Evolutionary conservation across 176 grass and related monocot species (phyloP), one percentile per base, ranked within the genome.

Genomic region (Lolium perenne): DNA sequence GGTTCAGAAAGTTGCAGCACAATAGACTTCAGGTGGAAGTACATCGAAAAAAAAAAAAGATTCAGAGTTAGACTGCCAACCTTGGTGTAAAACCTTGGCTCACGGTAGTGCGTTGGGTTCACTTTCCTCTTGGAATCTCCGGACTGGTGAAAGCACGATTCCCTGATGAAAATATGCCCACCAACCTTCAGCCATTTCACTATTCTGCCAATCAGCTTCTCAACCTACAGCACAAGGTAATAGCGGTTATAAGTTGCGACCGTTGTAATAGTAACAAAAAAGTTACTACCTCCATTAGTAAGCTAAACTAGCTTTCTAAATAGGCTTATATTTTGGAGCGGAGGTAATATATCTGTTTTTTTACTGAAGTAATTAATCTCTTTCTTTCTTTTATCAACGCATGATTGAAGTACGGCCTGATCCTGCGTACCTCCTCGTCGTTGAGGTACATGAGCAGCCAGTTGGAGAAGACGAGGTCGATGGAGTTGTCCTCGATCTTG

Each of bases 401-500:
- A 63, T 4, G 23, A 55, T 47, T 45, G 50, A 6, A 14, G 18
- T 59, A 15, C 17, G 21, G 21, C 45, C 21, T 15, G 60, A 63
- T 60, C 50, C 83, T 88, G 92, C 38, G 80, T 91, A 99, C 97
- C 97, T 99, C 97, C 79, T 89, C 82, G 90, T 99, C 97, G 22
- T 92, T 92, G 80, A 96, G 94, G 87, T 99, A 96, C 94, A 99
- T 99, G 50, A 99, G 72, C 25, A 99, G 76, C 94, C 94, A 99
- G 85, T 99, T 99, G 70, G 97, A 99, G 79, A 99, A 99, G 77
- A 99, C 92, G 18, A 99, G 80, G 91, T 99, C 97, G 41, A 99
- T 65, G 29, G 90, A 99, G 62, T 94, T 92, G 71, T 78, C 90
- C 81, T 94, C 87, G 71, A 99, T 91, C 73, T 59, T 78, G 80